These are phyloP conservation scores for Cyberlindnera samutprakarnensis DNA, from an alignment of 805 yeast species.

Conservation along the genomic window DNA sequence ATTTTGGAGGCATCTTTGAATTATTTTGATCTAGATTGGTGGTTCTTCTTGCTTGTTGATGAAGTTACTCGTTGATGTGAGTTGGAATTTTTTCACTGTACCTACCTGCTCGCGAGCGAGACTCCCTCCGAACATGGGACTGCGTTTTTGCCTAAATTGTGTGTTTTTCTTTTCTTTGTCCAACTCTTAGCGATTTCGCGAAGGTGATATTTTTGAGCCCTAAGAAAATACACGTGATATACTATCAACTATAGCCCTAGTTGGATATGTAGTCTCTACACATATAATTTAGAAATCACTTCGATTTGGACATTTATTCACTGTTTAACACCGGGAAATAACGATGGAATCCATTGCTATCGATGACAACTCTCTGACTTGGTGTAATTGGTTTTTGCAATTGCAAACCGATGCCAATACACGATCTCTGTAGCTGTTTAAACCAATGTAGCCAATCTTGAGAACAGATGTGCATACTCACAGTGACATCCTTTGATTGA, in stretches of 20 bases:
- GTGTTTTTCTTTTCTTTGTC: too few species aligned
- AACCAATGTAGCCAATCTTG: conserved; percentile 26
- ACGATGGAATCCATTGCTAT: conserved; percentile 32
- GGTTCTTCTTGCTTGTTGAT: background rate
- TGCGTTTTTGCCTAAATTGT: too few species aligned
- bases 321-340: conserved; percentile 36
- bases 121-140: background rate
- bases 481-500: conserved; percentile 16
- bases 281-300: too few species aligned
- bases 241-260: too few species aligned
- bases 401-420: conserved; percentile 20
- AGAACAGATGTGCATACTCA: conserved; percentile 19
- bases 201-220: too few species aligned
- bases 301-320: background rate
- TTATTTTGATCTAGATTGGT: conserved; percentile 2
- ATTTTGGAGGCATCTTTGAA: conserved; percentile 86
- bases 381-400: conserved; percentile 7
- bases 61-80: conserved; percentile 1
- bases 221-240: background rate
- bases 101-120: too few species aligned
- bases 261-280: too few species aligned
- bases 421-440: conserved; percentile 23
- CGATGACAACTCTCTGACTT: conserved; percentile 18
- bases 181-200: too few species aligned
- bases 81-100: conserved; percentile 4